Conservation (phyloP, 192 early-diverging fungal species). For the Rhizoclosmatium sp. region DNA sequence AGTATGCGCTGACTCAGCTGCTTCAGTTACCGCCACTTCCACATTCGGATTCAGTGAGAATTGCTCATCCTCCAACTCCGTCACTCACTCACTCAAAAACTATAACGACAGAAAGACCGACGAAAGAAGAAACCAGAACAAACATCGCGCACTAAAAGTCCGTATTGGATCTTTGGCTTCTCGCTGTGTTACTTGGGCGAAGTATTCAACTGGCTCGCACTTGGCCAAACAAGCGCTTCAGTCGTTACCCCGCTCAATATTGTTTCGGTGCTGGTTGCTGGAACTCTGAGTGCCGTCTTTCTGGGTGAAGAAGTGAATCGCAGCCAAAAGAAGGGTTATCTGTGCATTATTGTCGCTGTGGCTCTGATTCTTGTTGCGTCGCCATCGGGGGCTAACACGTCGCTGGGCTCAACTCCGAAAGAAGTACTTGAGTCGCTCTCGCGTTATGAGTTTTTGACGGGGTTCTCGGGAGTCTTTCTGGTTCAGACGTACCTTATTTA, state of each 20-base stretch:
- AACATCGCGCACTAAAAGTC: constrained; percentile 3
- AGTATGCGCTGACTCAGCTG: constrained; percentile 39
- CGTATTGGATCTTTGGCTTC: constrained; percentile 39
- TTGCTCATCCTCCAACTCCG: background rate
- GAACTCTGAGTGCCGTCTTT: constrained; percentile 23
- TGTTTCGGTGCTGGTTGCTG: constrained; percentile 39
- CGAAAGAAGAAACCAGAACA: constrained; percentile 1
- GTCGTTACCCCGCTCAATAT: constrained; percentile 50
- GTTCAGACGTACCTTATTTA: constrained; percentile 36
- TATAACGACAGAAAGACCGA: background rate
- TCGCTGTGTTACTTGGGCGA: constrained; percentile 43
- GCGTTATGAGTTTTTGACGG: constrained; percentile 7
- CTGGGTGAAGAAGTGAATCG: constrained; percentile 30
- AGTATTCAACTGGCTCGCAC: constrained; percentile 39
- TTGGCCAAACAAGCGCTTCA: constrained; percentile 38
- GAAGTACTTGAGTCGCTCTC: constrained; percentile 29
- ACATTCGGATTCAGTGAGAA: background rate
- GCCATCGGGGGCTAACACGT: constrained; percentile 19
- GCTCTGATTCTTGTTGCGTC: constrained; percentile 37
- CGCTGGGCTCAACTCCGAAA: constrained; percentile 16
- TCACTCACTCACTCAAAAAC: background rate
- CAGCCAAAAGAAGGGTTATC: constrained; percentile 38
- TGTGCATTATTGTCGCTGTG: constrained; percentile 29
- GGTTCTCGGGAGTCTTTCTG: constrained; percentile 31
- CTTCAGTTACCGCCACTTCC: background rate